Conservation (phyloP, 805 yeast species). For the Wickerhamomyces mucosus region DNA sequence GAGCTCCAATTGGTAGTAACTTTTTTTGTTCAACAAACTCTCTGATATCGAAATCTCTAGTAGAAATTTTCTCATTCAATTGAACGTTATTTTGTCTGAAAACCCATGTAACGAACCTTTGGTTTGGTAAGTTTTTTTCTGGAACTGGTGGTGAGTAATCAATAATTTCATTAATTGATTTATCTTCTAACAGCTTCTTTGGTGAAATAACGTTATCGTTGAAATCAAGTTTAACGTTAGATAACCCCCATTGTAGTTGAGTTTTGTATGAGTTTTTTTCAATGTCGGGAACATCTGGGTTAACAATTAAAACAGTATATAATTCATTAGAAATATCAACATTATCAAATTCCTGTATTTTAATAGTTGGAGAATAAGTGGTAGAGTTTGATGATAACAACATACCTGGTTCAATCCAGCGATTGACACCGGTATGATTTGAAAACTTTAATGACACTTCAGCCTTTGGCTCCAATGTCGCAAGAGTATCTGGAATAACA, state of each 20-base stretch:
- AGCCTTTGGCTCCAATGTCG: conserved; percentile 75
- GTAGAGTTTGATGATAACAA: conserved; percentile 67
- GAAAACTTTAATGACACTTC: conserved; percentile 72
- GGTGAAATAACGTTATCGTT: conserved; percentile 44
- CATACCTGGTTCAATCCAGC: conserved; percentile 75
- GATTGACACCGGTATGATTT: conserved; percentile 50
- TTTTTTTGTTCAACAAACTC: conserved; percentile 43
- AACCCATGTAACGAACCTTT: conserved; percentile 85
- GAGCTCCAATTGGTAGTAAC: conserved; percentile 82
- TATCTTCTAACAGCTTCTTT: conserved; percentile 23
- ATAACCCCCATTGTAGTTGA: conserved; percentile 67
- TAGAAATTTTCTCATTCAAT: conserved; percentile 13
- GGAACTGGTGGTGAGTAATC: conserved; percentile 78
- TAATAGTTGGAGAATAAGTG: conserved; percentile 64
- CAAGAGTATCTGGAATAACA: conserved; percentile 89
- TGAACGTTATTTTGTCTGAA: conserved; percentile 50
- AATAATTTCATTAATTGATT: conserved; percentile 31
- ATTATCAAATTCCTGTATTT: conserved; percentile 61
- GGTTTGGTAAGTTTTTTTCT: conserved; percentile 76
- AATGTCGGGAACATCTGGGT: conserved; percentile 86
- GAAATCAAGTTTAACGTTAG: conserved; percentile 53
- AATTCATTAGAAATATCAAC: conserved; percentile 32
- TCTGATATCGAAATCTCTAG: conserved; percentile 62
- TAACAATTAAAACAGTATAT: conserved; percentile 75
- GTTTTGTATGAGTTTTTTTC: conserved; percentile 59